Evolutionary conservation across 176 grass and related monocot species (phyloP), one percentile per base, ranked within the genome.

Genomic region (Carex myosuroides): DNA sequence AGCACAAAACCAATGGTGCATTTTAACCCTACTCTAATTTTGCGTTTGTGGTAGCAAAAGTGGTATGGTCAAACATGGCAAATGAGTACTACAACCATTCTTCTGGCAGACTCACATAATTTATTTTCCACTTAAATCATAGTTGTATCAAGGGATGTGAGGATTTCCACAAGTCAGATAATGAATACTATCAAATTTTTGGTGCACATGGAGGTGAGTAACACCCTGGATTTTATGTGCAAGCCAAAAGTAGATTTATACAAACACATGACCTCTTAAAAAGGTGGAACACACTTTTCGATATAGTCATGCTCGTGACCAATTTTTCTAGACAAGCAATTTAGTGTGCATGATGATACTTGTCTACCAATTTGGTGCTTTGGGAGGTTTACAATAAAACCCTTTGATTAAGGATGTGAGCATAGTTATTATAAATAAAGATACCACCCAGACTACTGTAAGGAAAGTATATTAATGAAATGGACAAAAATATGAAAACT

Each of bases 321-420:
- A 76, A 22, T 6, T 75, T 77, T 33, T 56, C 52, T 78, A 16
- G 13, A 77, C 22, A 78, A 78, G 13, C 52, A 26, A 20, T 30
- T 22, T 57, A 17, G 50, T 33, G 52, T 9, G 24, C 50, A 77
- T 56, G 50, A 33, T 56, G 14, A 78, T 33, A 57, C 52, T 32
- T 56, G 13, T 77, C 24, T 57, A 56, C 26, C 21, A 77, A 56
- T 33, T 57, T 56, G 5, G 73, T 78, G 26, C 46, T 10, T 62
- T 55, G 4, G 72, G 22, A 76, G 20, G 24, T 55, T 54, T 16
- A 56, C 6, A 30, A 32, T 3, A 56, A 30, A 74, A 4, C 70
- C 24, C 87, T 89, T 48, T 22, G 52, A 81, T 52, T 39, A 87
- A 70, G 11, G 81, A 70, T 66, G 84, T 9, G 13, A 82, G 17